Percentiles rank a stretch among this genome's conserved stretches.
These are phyloP conservation scores for Colletotrichum tabaci DNA, from an alignment of 2,329 filamentous ascomycete species.

Conservation along the genomic window DNA sequence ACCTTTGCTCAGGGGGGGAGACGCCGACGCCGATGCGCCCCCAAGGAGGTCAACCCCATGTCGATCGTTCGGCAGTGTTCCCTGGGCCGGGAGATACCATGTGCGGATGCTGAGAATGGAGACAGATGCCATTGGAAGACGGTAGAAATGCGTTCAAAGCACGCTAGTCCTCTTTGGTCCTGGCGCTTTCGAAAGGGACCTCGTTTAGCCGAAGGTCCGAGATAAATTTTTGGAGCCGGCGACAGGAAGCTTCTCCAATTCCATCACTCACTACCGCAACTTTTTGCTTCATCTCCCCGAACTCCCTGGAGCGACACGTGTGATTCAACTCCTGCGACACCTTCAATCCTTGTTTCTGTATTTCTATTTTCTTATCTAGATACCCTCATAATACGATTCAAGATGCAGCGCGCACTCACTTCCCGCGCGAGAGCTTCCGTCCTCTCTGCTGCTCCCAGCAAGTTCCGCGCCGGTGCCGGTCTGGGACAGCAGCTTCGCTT, in stretches of 20 bases:
- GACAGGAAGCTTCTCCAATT: conserved; percentile 39
- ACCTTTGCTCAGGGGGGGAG: neutral
- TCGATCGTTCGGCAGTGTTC: conserved; percentile 18
- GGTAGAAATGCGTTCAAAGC: conserved; percentile 50
- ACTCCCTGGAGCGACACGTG: conserved; percentile 47
- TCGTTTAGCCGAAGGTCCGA: conserved; percentile 59
- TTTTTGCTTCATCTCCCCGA: conserved; percentile 47
- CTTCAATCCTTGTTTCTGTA: conserved; percentile 48
- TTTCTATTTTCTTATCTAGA: conserved; percentile 51
- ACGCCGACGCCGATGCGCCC: conserved; percentile 3
- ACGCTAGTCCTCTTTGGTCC: conserved; percentile 50
- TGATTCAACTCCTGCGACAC: conserved; percentile 49
- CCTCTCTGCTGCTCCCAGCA: conserved; percentile 78
- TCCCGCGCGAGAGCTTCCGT: conserved; percentile 84
- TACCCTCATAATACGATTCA: conserved; percentile 55
- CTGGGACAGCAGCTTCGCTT: conserved; percentile 93
- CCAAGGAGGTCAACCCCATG: conserved; percentile 14
- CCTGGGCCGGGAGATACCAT: conserved; percentile 26
- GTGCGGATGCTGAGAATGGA: conserved; percentile 40
- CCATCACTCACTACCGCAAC: conserved; percentile 37
- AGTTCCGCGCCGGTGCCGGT: conserved; percentile 75
- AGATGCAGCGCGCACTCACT: conserved; percentile 96
- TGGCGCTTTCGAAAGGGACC: conserved; percentile 51
- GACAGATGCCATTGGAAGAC: conserved; percentile 55
- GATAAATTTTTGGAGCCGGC: conserved; percentile 58